Base-by-base conservation (phyloP, 768 basidiomycete species). In the Psilocybe sp. region DNA sequence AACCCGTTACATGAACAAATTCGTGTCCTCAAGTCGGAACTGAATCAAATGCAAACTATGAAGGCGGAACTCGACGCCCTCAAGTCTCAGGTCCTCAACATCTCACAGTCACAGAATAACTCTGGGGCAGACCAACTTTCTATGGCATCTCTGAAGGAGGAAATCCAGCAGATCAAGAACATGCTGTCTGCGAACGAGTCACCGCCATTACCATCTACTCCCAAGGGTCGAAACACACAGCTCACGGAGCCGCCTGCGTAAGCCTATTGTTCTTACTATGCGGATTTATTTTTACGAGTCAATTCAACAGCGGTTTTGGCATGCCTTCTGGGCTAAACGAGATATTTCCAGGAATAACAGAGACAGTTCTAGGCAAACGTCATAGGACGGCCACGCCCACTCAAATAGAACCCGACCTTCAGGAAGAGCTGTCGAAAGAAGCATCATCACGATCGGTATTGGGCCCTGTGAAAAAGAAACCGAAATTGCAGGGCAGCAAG, bases 361-460 rank as follows among this genome's bases (percentile, higher is more conserved):
- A 74, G 38, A 75, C 68, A 16, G 69, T 73, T 28, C 72, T 89
- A 14, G 87, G 87, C n/a, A 89, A 89, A 62, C 80, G 84, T 32
- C 77, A 73, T 44, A 74, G 86, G 52, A 80, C 81, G 54, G 70
- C 79, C 2, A 65, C 71, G 8, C 68, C 72, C 10, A 78, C 73
- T 55, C 69, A 71, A 45, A 56, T 69, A 5, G 81, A 79, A 47
- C 66, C 67, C 20, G 73, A 64, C n/a, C 64, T 73, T 48, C 73
- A 74, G 43, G 74, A 62, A 10, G 65, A 60, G 5, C 53, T 62
- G 11, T 56, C 64, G 18, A 73, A 75, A 51, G 63, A 57, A 15
- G 77, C 74, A 47, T 58, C 67, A 9, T 66, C 68, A n/a, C 69
- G 60, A 44, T 63, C 59, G 44, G 70, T 72, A 15, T 47, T 70